Base-by-base conservation (phyloP, 1,284 basidiomycete genomes). In the Thelephora terrestris region DNA sequence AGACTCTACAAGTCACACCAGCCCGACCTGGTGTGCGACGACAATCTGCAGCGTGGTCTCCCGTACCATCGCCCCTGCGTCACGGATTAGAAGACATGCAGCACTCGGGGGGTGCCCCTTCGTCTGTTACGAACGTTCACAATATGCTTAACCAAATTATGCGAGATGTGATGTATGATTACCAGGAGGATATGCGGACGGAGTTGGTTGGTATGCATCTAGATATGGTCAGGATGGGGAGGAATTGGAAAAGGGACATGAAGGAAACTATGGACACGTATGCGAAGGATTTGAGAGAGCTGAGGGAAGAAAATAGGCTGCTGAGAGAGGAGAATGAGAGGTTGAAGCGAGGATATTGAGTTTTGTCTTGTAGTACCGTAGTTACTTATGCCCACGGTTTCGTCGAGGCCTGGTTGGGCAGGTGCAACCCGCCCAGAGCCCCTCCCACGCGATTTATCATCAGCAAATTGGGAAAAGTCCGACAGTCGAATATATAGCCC, bases 151-250 rank as follows among this genome's bases (percentile, higher is more conserved):
- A 76, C 46, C 70, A 68, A 27, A 74, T 85, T 47, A 72, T 86
- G 49, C 71, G 73, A 42, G 82, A 85, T 51, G 79, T 78, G 48
- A 76, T 86, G 75, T 75, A 72, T 53, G 84, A 86, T 55, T 82
- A 77, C 57, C 79, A 79, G 57, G 69, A 71, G 53, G 81, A 86
- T 61, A 77, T 76, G 25, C 73, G 74, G 56, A 67, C 73, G 24
- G 79, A 85, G 66, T 76, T 86, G 72, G 71, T 74, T 57, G 80
- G 81, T 5, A 61, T 87, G 51, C 85, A 87, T 61, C 57, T 87
- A 53, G 84, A 87, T 58, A 57, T 87, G 48, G 67, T 87, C 25
- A 68, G 74, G 48, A 79, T 85, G 76, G 81, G 81, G 1, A 65
- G 79, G 32, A 72, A 73, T 20, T 75, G 70, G 73, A 64, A 69